Percentiles rank a stretch among this genome's conserved stretches.
These are phyloP conservation scores for Starmerella apis DNA, from an alignment of 805 yeast species.

Conservation along the genomic window DNA sequence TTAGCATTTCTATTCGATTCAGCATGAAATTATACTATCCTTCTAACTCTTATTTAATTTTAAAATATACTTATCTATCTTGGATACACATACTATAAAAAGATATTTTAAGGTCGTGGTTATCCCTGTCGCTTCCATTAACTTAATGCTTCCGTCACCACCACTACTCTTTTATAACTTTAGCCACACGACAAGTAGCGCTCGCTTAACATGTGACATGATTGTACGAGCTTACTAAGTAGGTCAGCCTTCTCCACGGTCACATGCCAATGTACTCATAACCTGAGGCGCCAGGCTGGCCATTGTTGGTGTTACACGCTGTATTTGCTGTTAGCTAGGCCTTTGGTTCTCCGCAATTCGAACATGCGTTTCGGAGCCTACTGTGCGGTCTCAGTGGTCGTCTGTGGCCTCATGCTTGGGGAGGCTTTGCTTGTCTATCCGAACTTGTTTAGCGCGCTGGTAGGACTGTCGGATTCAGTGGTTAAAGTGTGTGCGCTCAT, in stretches of 20 bases:
- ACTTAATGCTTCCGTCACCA: too few species aligned
- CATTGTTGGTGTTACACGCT: neutral
- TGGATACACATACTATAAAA: too few species aligned
- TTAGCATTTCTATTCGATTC: too few species aligned
- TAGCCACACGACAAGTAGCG: too few species aligned
- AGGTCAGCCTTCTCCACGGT: neutral
- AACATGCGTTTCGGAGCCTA: slow-evolving; percentile 1
- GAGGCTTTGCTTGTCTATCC: slow-evolving; percentile 39
- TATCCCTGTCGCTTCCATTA: too few species aligned
- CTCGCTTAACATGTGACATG: neutral
- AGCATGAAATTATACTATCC: too few species aligned
- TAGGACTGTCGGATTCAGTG: slow-evolving; percentile 43
- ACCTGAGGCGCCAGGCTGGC: slow-evolving; percentile 7
- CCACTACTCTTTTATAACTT: too few species aligned
- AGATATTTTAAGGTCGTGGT: too few species aligned
- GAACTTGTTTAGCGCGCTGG: slow-evolving; percentile 41
- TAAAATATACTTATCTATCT: too few species aligned
- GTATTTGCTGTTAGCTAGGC: neutral
- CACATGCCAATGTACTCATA: neutral
- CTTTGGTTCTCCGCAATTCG: neutral
- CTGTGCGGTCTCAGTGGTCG: slow-evolving; percentile 11
- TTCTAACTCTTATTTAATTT: too few species aligned
- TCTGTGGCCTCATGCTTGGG: slow-evolving; percentile 29
- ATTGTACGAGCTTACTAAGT: neutral
- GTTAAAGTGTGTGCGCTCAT: slow-evolving; percentile 38